phyloP scores from a whole-genome alignment of 768 basidiomycete genomes.

The Rubroboletus pulcherrimus region DNA sequence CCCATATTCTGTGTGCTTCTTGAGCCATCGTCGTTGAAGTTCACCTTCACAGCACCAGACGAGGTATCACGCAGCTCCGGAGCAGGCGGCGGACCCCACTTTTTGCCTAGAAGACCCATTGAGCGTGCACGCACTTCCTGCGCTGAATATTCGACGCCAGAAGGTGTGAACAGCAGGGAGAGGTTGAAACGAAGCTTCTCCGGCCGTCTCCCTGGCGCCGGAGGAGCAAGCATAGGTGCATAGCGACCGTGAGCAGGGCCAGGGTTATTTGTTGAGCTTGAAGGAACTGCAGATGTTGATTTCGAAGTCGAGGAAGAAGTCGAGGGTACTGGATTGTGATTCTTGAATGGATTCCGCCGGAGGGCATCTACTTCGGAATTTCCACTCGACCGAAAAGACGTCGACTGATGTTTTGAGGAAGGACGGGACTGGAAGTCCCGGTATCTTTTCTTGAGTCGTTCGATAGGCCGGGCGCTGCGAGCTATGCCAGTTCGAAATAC shows the following conservation, averaged over 20 bases:
- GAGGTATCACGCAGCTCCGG: slow-evolving; percentile 35
- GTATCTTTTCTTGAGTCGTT: slow-evolving; percentile 78
- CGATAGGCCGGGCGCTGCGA: slow-evolving; percentile 75
- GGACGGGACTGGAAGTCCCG: slow-evolving; percentile 68
- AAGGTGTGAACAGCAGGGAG: slow-evolving; percentile 67
- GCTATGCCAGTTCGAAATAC: slow-evolving; percentile 81
- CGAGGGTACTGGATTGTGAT: slow-evolving; percentile 30
- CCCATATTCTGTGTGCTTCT: slow-evolving; percentile 41
- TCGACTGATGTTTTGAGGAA: slow-evolving; percentile 25
- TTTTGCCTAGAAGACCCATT: slow-evolving; percentile 80
- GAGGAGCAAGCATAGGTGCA: slow-evolving; percentile 70
- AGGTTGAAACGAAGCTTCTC: slow-evolving; percentile 72
- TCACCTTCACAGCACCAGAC: slow-evolving; percentile 39
- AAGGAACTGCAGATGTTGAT: slow-evolving; percentile 19
- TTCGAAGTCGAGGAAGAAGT: slow-evolving; percentile 29
- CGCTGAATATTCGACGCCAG: slow-evolving; percentile 77
- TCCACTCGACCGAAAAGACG: slow-evolving; percentile 26
- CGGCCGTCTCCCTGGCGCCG: slow-evolving; percentile 61
- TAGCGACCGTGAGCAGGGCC: slow-evolving; percentile 45
- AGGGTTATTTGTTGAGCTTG: slow-evolving; percentile 39
- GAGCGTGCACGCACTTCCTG: slow-evolving; percentile 80
- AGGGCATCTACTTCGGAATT: slow-evolving; percentile 27
- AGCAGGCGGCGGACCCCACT: slow-evolving; percentile 69
- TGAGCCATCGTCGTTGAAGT: slow-evolving; percentile 59
- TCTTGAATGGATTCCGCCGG: slow-evolving; percentile 37